These are phyloP conservation scores for Hypomontagnella submonticulosa DNA, from an alignment of 495 filamentous ascomycete genomes.

Conservation along the genomic window DNA sequence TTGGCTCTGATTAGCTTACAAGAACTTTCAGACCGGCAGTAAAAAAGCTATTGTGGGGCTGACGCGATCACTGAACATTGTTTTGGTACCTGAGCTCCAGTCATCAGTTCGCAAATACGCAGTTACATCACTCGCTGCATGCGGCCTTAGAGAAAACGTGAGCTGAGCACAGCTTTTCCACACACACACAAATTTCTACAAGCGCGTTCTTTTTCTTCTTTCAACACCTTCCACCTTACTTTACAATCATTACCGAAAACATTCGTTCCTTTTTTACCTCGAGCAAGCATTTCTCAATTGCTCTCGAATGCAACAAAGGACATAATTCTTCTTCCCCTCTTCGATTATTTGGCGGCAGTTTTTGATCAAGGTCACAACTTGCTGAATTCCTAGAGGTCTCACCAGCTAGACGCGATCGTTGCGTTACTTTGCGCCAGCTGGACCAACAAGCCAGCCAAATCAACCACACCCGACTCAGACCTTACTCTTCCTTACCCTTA, in stretches of 20 bases:
- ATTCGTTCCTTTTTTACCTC: slow-evolving; percentile 32
- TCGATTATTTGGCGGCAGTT: neutral
- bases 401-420: slow-evolving; percentile 27
- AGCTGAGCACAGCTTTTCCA: slow-evolving; percentile 25
- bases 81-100: slow-evolving; percentile 16
- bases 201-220: slow-evolving; percentile 31
- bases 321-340: neutral
- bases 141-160: slow-evolving; percentile 20
- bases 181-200: slow-evolving; percentile 34
- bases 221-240: neutral
- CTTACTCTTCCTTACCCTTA: neutral
- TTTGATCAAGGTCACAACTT: neutral
- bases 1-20: neutral
- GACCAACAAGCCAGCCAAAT: neutral
- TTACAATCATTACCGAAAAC: slow-evolving; percentile 24
- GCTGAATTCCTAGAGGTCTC: slow-evolving; percentile 5
- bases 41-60: slow-evolving; percentile 39
- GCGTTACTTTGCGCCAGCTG: slow-evolving; percentile 15
- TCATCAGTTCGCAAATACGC: slow-evolving; percentile 1
- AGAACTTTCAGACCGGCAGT: no score
- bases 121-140: slow-evolving; percentile 20
- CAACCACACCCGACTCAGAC: neutral
- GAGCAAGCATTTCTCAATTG: slow-evolving; percentile 24
- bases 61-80: slow-evolving; percentile 20
- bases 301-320: slow-evolving; percentile 32